A percentile compares a stretch with the other conserved stretches of the same genome.
Conservation (phyloP, 352 stramenopile genomes). For the Globisporangium megalacanthum region DNA sequence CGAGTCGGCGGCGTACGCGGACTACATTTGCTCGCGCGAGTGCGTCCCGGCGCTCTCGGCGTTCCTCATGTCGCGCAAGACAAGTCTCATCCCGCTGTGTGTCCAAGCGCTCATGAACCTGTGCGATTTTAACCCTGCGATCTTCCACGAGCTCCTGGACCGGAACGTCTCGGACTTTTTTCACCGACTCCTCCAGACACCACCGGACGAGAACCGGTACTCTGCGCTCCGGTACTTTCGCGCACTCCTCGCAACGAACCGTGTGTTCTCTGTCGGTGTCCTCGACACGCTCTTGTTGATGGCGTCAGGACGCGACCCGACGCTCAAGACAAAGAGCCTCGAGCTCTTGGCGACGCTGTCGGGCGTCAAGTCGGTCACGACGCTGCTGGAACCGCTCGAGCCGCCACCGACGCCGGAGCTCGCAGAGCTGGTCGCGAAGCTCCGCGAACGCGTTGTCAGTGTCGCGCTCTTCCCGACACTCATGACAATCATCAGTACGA, state of each 20-base stretch:
- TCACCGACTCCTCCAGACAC: constrained; percentile 66
- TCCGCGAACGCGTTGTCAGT: constrained; percentile 60
- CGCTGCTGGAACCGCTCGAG: constrained; percentile 38
- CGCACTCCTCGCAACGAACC: constrained; percentile 48
- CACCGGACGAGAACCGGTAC: constrained; percentile 66
- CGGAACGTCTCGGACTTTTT: constrained; percentile 71
- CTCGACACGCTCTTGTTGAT: constrained; percentile 75
- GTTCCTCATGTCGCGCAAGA: constrained; percentile 68
- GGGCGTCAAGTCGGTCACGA: constrained; percentile 42
- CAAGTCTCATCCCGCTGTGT: constrained; percentile 52
- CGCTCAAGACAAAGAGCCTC: constrained; percentile 47
- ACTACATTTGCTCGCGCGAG: constrained; percentile 53
- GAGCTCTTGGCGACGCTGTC: constrained; percentile 49
- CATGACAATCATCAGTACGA: constrained; percentile 54
- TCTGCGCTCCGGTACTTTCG: constrained; percentile 70
- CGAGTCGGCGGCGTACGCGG: constrained; percentile 41
- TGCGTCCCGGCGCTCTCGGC: constrained; percentile 46
- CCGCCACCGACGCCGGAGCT: constrained; percentile 34
- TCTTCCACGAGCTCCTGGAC: constrained; percentile 62
- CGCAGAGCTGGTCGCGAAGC: constrained; percentile 36
- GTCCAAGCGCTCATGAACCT: constrained; percentile 77
- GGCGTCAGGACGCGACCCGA: constrained; percentile 44
- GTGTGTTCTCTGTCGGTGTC: constrained; percentile 43
- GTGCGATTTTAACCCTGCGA: constrained; percentile 61
- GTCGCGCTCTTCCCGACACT: constrained; percentile 55